These are phyloP conservation scores for Hanseniaspora hatyaiensis DNA, from an alignment of 805 yeast species.

Conservation along the genomic window DNA sequence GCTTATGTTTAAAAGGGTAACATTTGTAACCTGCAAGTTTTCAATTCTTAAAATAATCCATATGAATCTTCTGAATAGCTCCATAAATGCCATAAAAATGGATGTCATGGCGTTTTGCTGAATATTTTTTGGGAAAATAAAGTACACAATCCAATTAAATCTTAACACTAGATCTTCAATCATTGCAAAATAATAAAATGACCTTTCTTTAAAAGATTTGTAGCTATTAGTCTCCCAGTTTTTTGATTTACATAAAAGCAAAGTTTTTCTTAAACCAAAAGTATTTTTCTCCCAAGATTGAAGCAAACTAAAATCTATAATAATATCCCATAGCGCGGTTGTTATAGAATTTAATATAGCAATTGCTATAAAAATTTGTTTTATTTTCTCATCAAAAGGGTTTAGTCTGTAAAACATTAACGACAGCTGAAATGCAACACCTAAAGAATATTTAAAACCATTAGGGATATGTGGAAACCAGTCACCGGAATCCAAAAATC, in stretches of 20 bases:
- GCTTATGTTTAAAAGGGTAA: constrained; percentile 71
- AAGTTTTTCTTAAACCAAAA: constrained; percentile 54
- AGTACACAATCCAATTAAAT: constrained; percentile 88
- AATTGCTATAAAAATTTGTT: constrained; percentile 49
- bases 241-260: constrained; percentile 43
- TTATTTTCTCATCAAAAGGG: constrained; percentile 25
- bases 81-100: constrained; percentile 72
- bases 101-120: constrained; percentile 84
- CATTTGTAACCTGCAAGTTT: constrained; percentile 90
- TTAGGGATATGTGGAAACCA: constrained; percentile 95
- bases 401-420: constrained; percentile 69
- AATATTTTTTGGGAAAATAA: constrained; percentile 58
- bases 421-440: constrained; percentile 56
- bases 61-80: constrained; percentile 65
- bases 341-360: constrained; percentile 63
- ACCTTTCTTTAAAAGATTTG: constrained; percentile 23
- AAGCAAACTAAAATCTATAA: constrained; percentile 91
- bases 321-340: constrained; percentile 73
- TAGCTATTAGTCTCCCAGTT: constrained; percentile 30
- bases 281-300: constrained; percentile 48
- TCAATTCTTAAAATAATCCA: constrained; percentile 93
- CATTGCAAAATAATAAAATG: constrained; percentile 64
- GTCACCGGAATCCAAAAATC: constrained; percentile 86
- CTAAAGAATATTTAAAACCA: constrained; percentile 60
- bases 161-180: constrained; percentile 60